Conservation (phyloP, 805 yeast species). For the Ogataea populi-albae region DNA sequence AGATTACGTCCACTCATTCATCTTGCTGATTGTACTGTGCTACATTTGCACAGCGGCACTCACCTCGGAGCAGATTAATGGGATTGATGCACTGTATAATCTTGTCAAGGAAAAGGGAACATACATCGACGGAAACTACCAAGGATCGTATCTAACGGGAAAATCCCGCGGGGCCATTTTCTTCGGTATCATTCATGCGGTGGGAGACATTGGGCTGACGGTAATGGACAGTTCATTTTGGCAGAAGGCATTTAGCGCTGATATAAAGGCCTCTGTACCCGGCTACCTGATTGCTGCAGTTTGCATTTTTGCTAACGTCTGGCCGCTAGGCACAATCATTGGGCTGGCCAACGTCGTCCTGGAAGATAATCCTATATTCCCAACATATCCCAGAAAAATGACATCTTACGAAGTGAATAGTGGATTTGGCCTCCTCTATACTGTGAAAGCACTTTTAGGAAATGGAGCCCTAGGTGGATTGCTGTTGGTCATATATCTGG, state of each 20-base stretch:
- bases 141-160: slow-evolving; percentile 37
- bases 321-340: slow-evolving; percentile 37
- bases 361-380: slow-evolving; percentile 27
- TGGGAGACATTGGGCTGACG: slow-evolving; percentile 38
- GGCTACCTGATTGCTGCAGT: slow-evolving; percentile 37
- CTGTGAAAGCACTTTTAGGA: slow-evolving; percentile 33
- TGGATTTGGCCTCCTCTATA: slow-evolving; percentile 33
- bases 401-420: slow-evolving; percentile 29
- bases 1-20: slow-evolving; percentile 35
- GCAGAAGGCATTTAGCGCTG: slow-evolving; percentile 40
- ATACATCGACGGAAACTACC: slow-evolving; percentile 31
- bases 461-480: slow-evolving; percentile 34
- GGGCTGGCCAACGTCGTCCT: slow-evolving; percentile 35
- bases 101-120: slow-evolving; percentile 19
- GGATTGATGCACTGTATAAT: slow-evolving; percentile 31
- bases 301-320: slow-evolving; percentile 33
- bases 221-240: slow-evolving; percentile 40
- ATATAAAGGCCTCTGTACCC: slow-evolving; percentile 35
- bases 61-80: slow-evolving; percentile 29
- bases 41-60: slow-evolving; percentile 30
- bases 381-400: slow-evolving; percentile 35
- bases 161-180: slow-evolving; percentile 35
- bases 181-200: slow-evolving; percentile 35
- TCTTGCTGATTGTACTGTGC: slow-evolving; percentile 30
- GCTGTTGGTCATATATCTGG: slow-evolving; percentile 35